Base-by-base conservation (phyloP, 306 rosid species). In the Malus asiatica region DNA sequence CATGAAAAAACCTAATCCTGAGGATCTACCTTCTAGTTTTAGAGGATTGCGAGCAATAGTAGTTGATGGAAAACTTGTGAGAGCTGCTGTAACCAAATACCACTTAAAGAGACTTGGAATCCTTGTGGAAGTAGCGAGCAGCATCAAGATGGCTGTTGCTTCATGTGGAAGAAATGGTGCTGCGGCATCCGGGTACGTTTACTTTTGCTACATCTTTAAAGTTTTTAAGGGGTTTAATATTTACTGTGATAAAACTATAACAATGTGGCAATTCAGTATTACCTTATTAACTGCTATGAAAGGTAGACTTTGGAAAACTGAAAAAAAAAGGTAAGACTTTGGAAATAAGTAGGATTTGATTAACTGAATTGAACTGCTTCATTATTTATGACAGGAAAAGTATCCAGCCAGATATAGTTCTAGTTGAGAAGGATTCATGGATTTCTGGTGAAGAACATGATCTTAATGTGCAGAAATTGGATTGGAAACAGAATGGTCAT, bases 61-160 rank as follows among this genome's bases (percentile, higher is more conserved):
- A 71, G 93, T 96, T 71, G 99, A 96, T 82, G 91, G 77, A 45
- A 96, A 90, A 72, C 97, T 91, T 68, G 98, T 96, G 76, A 90
- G 99, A 89, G 98, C 99, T 78, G 89, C 99, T 57, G 96, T 96
- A 71, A 92, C 98, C 8, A 83, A 79, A 71, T 96, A 92, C 86
- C 98, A 96, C 88, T 78, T 96, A 80, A 92, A 87, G 88, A 90
- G 99, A 85, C 94, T 96, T 27, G 99, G 99, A 27, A 90, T 96
- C 66, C 53, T 79, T 55, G 97, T 89, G 52, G 89, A 90, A 69
- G 86, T 79, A 58, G 91, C 90, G 60, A 84, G 81, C 74, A 78
- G 80, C 87, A 79, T 95, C 80, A 87, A 88, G 35, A 74, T 67
- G 78, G 96, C 89, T 22, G 79, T 81, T 78, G 79, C 93, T 45